Conservation (phyloP, 2,329 filamentous ascomycete genomes). For the Xylariaceae sp. region DNA sequence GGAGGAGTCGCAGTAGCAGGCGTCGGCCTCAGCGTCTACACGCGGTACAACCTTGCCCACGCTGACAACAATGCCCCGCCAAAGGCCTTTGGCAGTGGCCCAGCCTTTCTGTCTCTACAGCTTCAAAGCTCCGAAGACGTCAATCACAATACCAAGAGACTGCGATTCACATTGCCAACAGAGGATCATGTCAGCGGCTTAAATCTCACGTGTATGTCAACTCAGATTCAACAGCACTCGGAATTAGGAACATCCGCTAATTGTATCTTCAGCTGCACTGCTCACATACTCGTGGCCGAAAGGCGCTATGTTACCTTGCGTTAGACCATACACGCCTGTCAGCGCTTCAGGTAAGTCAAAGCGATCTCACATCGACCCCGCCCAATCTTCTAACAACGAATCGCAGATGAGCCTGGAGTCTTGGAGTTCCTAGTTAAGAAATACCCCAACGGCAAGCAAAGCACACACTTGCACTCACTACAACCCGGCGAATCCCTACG, state of each 20-base stretch:
- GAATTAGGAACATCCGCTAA: not conserved
- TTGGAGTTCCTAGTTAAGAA: slow-evolving; percentile 66
- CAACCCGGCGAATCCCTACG: slow-evolving; percentile 59
- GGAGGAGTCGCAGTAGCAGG: slow-evolving; percentile 16
- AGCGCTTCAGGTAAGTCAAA: slow-evolving; percentile 44
- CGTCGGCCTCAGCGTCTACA: slow-evolving; percentile 25
- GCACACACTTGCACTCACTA: slow-evolving; percentile 64
- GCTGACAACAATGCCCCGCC: slow-evolving; percentile 27
- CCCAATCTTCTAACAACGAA: slow-evolving; percentile 1
- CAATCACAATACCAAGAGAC: slow-evolving; percentile 57
- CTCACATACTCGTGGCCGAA: slow-evolving; percentile 59
- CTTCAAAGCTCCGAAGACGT: slow-evolving; percentile 51
- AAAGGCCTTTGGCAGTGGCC: slow-evolving; percentile 35
- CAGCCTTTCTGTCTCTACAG: slow-evolving; percentile 45
- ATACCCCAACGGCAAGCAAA: slow-evolving; percentile 64
- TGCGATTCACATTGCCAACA: slow-evolving; percentile 55
- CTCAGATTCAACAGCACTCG: too few species aligned
- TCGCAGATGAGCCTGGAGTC: slow-evolving; percentile 52
- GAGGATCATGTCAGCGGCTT: slow-evolving; percentile 47
- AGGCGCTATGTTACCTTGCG: slow-evolving; percentile 55
- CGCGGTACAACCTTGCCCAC: slow-evolving; percentile 21
- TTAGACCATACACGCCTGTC: slow-evolving; percentile 67
- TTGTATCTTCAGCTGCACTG: slow-evolving; percentile 45
- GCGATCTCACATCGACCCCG: not conserved
- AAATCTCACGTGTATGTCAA: slow-evolving; percentile 43